Evolutionary conservation across 345 rosid species (phyloP).

Genomic region (Hypericum perforatum): DNA sequence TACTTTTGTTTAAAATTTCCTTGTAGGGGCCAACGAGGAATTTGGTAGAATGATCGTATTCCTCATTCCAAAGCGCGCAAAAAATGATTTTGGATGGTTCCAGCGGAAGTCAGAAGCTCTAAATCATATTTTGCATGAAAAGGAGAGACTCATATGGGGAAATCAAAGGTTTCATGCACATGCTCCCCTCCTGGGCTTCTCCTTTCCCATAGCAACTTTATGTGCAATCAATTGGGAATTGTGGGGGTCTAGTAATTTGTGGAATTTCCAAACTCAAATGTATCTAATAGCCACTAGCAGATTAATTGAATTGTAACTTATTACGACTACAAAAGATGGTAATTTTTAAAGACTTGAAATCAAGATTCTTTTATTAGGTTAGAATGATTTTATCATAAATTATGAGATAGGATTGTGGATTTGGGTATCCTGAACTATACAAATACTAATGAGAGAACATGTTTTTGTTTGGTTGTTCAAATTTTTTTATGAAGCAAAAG

Average conservation of each 20-base stretch:
- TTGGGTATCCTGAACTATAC: too few species aligned
- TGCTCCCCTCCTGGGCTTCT: slow-evolving; percentile 38
- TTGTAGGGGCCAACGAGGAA: slow-evolving; percentile 4
- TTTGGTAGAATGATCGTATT: slow-evolving; percentile 14
- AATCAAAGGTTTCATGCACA: slow-evolving; percentile 52
- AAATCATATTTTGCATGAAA: slow-evolving; percentile 43
- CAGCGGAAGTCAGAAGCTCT: slow-evolving; percentile 35
- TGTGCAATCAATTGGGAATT: slow-evolving; percentile 1
- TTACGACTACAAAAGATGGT: too few species aligned
- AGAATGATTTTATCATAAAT: too few species aligned
- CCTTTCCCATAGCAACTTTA: slow-evolving; percentile 25
- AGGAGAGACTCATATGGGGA: slow-evolving; percentile 49
- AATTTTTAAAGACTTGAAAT: too few species aligned
- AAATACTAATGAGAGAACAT: too few species aligned
- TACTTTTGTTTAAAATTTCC: slow-evolving; percentile 5
- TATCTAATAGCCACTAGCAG: too few species aligned
- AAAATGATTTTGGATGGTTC: neutral
- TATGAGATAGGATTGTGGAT: too few species aligned
- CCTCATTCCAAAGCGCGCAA: slow-evolving; percentile 20
- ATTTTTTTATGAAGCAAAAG: too few species aligned
- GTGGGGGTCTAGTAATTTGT: slow-evolving; percentile 18
- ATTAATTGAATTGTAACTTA: too few species aligned
- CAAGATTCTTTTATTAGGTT: too few species aligned
- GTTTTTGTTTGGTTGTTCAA: too few species aligned
- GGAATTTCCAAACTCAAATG: slow-evolving; percentile 32